phyloP scores from a whole-genome alignment of 495 filamentous ascomycete genomes.

The Barbatosphaeria neglecta region DNA sequence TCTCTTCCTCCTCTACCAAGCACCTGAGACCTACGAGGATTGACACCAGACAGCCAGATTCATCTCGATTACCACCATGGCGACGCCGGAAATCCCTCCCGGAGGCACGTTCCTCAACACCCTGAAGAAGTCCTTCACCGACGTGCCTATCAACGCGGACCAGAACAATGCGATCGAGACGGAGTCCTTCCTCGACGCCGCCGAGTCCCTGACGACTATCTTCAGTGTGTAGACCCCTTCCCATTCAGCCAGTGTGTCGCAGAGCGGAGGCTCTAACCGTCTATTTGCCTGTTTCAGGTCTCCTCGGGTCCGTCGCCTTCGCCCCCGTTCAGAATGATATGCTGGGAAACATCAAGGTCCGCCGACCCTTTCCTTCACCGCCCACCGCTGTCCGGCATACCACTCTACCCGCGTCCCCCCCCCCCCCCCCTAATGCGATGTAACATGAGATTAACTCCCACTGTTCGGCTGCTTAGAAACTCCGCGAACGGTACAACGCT shows the following conservation, averaged over 20 bases:
- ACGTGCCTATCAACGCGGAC: conserved; percentile 60
- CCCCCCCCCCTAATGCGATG: neutral
- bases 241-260: neutral
- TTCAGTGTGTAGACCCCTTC: conserved; percentile 59
- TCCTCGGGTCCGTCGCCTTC: conserved; percentile 74
- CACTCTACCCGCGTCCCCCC: neutral
- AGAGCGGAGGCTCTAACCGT: neutral
- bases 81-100: conserved; percentile 34
- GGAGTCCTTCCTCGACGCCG: conserved; percentile 80
- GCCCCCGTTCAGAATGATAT: conserved; percentile 82
- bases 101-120: conserved; percentile 76
- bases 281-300: conserved; percentile 37
- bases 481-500: conserved; percentile 68
- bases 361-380: conserved; percentile 6
- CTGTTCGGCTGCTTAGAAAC: too few species aligned
- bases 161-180: conserved; percentile 72
- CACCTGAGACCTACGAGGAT: too few species aligned
- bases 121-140: conserved; percentile 67
- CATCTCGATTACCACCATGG: too few species aligned
- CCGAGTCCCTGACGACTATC: conserved; percentile 70
- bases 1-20: neutral
- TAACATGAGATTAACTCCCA: too few species aligned
- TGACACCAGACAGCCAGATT: too few species aligned
- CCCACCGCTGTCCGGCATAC: too few species aligned
- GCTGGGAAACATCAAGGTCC: conserved; percentile 81